Evolutionary conservation across 2,329 filamentous ascomycete species (phyloP), one percentile per base, ranked within the genome.

Genomic region (Phaeomoniella chlamydospora): DNA sequence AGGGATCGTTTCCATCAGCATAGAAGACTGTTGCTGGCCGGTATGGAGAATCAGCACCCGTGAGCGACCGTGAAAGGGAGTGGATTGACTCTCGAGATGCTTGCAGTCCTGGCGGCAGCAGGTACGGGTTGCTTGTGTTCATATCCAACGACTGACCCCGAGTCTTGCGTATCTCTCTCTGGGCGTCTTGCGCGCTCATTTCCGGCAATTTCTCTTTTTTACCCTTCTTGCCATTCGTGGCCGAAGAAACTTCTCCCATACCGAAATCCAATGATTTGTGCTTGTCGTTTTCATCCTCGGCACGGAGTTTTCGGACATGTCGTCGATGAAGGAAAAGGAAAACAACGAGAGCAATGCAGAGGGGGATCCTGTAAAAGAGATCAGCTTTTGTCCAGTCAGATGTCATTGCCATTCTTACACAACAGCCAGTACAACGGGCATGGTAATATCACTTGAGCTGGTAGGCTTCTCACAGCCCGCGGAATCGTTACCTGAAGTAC

Each of bases 241-340:
- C 64, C 32, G 44, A 43, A 40, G 39, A 29, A 4, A 64, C 56
- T 18, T 63, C 56, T 38, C 80, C 84, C 51, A 94, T 59, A 22
- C 90, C 90, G 53, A 94, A 98, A 56, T 98, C 90, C 52, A 96
- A 70, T 1, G 85, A 90, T 52, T 80, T 87, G 58, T 92, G 84
- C 46, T 84, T 83, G 56, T 94, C 87, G 43, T 80, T 75, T 13
- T 71, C 68, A 59, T 98, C 90, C 59, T 98, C 90, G 39, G 68
- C 62, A 37, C 67, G 66, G 43, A 85, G 67, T 49, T 75, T 85
- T 53, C 71, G 74, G 29, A 82, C 60, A 49, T 85, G 80, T 54
- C 84, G 72, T 36, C 84, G 74, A 53, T 94, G 87, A 22, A 98
- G 69, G 51, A 77, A 79, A 44, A 87, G 51, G 29, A 94, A 62